Base-by-base conservation (phyloP, 768 basidiomycete genomes). In the Pisolithus albus region DNA sequence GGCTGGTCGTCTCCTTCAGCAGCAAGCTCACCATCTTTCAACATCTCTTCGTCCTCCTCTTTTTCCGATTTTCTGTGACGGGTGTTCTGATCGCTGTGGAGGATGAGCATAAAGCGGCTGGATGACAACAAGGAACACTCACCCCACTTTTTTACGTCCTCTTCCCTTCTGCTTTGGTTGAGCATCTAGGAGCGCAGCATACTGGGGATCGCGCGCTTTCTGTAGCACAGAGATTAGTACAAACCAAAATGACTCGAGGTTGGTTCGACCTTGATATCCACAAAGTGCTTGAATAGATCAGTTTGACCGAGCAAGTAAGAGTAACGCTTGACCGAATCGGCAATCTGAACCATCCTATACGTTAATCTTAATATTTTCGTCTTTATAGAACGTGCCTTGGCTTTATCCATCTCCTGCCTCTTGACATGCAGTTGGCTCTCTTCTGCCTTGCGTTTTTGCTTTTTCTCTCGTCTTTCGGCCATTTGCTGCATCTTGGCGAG, bases 261-360 rank as follows among this genome's bases (percentile, higher is more conserved):
- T 47, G 5, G 40, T 56, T 74, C 24, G 19, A 88, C 92, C 80
- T 96, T 96, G 69, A 97, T 86, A 65, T 97, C 92, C 7, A 97
- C 90, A 64, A 98, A 98, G 68, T 98, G 95, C 60, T 92, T 92
- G 76, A 99, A 99, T 18, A 98, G 76, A 58, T 98, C 96, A 0
- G 95, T 98, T 67, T 99, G 94, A 7, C 96, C 96, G 2, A 99
- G 79, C n/a, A 98, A 81, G 68, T 97, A 98, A 2, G 89, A 90
- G 64, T 97, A 98, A 16, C 93, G 86, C 67, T 98, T 98, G 54
- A 97, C 89, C 9, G 93, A 91, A 63, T 97, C 94, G 18, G 90
- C 73, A 38, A 93, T 79, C 92, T 97, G 57, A 19, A 49, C 42
- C 36, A 16, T 43, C 61, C 59, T 54, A 61, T 26, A 19, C 56